These are phyloP conservation scores for Quercus mongolica DNA, from an alignment of 306 rosid genomes.

Conservation along the genomic window DNA sequence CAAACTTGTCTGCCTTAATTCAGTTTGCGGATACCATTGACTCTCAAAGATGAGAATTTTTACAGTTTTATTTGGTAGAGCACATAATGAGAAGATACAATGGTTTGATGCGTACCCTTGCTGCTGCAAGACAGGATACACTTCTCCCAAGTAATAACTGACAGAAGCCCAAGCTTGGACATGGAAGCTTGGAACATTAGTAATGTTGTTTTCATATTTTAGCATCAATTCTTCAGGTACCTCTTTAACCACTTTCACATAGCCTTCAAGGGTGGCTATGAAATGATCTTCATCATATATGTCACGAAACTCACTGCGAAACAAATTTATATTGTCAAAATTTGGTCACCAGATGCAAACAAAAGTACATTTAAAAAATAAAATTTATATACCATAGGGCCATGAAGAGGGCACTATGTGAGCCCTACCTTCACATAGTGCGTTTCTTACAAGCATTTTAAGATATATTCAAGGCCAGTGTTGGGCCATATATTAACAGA, in stretches of 20 bases:
- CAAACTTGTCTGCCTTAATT: background rate
- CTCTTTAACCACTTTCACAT: slow-evolving; percentile 88
- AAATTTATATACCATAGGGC: background rate
- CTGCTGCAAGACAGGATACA: slow-evolving; percentile 70
- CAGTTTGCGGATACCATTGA: background rate
- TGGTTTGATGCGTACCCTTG: slow-evolving; percentile 61
- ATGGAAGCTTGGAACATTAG: slow-evolving; percentile 61
- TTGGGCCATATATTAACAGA: background rate
- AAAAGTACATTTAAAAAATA: slow-evolving; percentile 8
- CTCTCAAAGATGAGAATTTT: background rate
- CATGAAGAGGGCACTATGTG: background rate
- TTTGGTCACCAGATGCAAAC: background rate
- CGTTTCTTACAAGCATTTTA: background rate
- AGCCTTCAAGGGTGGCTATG: slow-evolving; percentile 72
- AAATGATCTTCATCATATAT: slow-evolving; percentile 88
- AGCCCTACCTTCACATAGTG: background rate
- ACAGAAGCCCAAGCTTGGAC: slow-evolving; percentile 90
- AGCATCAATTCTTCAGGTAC: slow-evolving; percentile 69
- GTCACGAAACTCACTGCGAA: slow-evolving; percentile 73
- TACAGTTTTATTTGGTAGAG: background rate
- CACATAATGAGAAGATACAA: slow-evolving; percentile 9
- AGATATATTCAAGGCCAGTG: background rate
- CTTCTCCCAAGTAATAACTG: slow-evolving; percentile 71
- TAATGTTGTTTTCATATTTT: slow-evolving; percentile 60
- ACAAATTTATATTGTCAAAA: slow-evolving; percentile 17